Evolutionary conservation across 371 early-diverging fungal genomes (phyloP), one percentile per base, ranked within the genome.

Genomic region (Aphelidium insulamus): DNA sequence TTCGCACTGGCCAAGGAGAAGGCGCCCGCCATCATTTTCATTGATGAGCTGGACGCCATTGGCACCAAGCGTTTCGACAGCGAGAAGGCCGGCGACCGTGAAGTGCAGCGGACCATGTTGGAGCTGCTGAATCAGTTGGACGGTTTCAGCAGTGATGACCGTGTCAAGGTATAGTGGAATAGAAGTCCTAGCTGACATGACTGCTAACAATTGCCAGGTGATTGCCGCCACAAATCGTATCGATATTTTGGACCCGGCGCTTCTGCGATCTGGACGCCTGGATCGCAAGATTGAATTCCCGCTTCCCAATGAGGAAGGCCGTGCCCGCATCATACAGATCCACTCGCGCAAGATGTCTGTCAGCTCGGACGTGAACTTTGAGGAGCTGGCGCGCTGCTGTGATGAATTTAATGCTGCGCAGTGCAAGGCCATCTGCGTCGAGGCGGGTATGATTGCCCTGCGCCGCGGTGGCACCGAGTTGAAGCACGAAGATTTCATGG

Each of bases 211-310:
- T 31, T 42, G 26, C 10, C 38, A 73, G 72, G 73, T 99, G 15
- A 98, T 99, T 66, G 98, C 97, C n/a, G 99, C 99, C 17, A 99
- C 99, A 24, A 99, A 99, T 57, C 84, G 99, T 50, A 88, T 97
- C 30, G 99, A 99, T 66, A 98, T 94, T 49, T 58, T 99, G 26
- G 99, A 99, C 55, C 98, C 99, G 27, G 99, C 99, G 12, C 68
- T 99, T 39, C 59, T 99, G 18, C 79, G 99, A 34, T 90, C 97
- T 8, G 99, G 99, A 18, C 82, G 99, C 52, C 54, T 99, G 42
- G 99, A 99, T 59, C 75, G 99, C 45, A 98, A 99, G 59, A 98
- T 99, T 41, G 99, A 99, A 61, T 98, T 99, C 56, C 98, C 99
- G 17, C 52, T 87, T 16, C 99, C 99, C 26, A 97, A 90, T 46